Percentiles rank a stretch among this genome's conserved stretches.
Conservation (phyloP, 1,284 basidiomycete genomes). For the Trametes pubescens region DNA sequence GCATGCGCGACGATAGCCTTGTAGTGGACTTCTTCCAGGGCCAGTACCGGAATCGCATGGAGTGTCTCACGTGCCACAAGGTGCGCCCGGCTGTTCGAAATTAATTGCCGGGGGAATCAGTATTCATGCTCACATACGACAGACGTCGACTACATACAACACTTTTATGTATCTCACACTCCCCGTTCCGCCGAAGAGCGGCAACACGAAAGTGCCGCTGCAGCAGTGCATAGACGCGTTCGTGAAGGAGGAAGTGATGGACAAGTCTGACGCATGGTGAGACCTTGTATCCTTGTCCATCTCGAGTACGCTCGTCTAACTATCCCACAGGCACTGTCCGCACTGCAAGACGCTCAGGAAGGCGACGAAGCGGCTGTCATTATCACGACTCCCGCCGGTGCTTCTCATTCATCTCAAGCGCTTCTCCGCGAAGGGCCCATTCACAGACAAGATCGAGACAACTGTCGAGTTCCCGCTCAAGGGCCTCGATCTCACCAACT, state of each 20-base stretch:
- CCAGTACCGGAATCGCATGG: constrained; percentile 91
- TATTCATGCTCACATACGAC: constrained; percentile 13
- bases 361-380: constrained; percentile 87
- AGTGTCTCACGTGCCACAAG: constrained; percentile 91
- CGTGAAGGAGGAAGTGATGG: constrained; percentile 90
- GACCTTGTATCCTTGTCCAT: constrained; percentile 34
- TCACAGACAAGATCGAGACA: constrained; percentile 95
- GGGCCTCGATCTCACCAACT: constrained; percentile 87
- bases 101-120: background rate
- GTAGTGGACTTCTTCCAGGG: constrained; percentile 99
- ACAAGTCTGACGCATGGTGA: constrained; percentile 95
- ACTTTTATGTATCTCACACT: constrained; percentile 96
- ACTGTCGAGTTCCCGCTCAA: constrained; percentile 89
- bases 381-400: constrained; percentile 91
- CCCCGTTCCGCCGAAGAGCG: constrained; percentile 80
- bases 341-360: constrained; percentile 87
- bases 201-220: constrained; percentile 74
- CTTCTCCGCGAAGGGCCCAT: constrained; percentile 91
- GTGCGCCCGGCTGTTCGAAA: constrained; percentile 52
- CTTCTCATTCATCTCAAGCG: constrained; percentile 97
- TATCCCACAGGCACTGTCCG: constrained; percentile 82
- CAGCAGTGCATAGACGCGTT: constrained; percentile 91
- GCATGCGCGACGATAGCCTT: constrained; percentile 90
- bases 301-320: background rate
- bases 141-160: constrained; percentile 99